Percentiles rank a stretch among this genome's conserved stretches.
Conservation (phyloP, 306 rosid genomes). For the Vicia villosa region DNA sequence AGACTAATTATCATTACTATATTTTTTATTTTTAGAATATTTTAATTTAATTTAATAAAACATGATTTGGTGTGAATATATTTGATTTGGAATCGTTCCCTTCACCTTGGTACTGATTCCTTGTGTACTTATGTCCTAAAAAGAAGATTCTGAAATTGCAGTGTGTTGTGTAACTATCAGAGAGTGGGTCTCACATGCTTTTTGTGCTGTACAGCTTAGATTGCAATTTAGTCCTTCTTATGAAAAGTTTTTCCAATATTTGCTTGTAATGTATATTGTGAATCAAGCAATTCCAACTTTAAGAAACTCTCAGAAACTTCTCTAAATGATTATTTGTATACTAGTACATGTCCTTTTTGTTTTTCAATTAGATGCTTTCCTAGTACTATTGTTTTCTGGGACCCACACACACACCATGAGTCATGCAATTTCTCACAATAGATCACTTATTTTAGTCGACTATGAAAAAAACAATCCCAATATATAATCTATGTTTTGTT, state of each 20-base stretch:
- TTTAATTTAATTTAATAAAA: too few relatives aligned
- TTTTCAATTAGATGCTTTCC: constrained; percentile 29
- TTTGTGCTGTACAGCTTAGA: constrained; percentile 41
- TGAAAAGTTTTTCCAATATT: constrained; percentile 18
- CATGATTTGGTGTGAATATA: too few relatives aligned
- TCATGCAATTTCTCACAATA: constrained; percentile 29
- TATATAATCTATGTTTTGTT: constrained; percentile 2
- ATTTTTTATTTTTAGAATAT: too few relatives aligned
- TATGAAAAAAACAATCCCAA: constrained; percentile 16
- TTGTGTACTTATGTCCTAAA: constrained; percentile 23
- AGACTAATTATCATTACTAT: too few relatives aligned
- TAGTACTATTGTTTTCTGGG: constrained; percentile 30
- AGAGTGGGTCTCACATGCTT: constrained; percentile 42
- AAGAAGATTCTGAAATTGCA: constrained; percentile 37
- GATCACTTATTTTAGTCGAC: constrained; percentile 29
- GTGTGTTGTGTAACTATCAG: too few relatives aligned
- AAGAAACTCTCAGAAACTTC: constrained; percentile 17
- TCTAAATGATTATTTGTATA: constrained; percentile 26
- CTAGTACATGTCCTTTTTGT: constrained; percentile 40
- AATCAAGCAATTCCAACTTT: constrained; percentile 29
- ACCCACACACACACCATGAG: constrained; percentile 34
- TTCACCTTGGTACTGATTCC: constrained; percentile 26
- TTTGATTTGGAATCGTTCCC: too few relatives aligned
- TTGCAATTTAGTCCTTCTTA: constrained; percentile 32
- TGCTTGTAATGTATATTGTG: constrained; percentile 17